These are phyloP conservation scores for Cercospora sp. DNA, from an alignment of 2,329 filamentous ascomycete species.

Conservation along the genomic window DNA sequence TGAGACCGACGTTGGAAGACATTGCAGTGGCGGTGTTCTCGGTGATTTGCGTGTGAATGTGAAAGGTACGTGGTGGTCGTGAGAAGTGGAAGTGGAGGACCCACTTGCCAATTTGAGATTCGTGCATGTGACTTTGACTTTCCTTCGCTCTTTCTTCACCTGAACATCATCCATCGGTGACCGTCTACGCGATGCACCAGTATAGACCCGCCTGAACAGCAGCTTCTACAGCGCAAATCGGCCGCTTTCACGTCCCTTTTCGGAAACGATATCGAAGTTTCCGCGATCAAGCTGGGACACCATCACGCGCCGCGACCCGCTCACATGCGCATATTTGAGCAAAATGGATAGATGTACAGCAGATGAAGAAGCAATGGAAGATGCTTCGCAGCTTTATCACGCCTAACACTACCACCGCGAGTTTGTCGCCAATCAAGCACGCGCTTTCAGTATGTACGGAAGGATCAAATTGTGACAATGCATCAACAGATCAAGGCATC, in stretches of 20 bases:
- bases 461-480: not conserved
- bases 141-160: not conserved
- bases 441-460: not conserved
- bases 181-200: not conserved
- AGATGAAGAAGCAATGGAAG: too few relatives aligned
- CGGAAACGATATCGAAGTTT: too few relatives aligned
- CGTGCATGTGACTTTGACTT: not conserved
- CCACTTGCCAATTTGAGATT: not conserved
- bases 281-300: too few relatives aligned
- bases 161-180: not conserved
- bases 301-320: too few relatives aligned
- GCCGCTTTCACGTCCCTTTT: not conserved
- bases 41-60: not conserved
- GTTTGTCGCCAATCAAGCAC: not conserved
- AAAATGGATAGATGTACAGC: too few relatives aligned
- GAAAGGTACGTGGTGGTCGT: not conserved
- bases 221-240: too few relatives aligned
- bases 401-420: too few relatives aligned
- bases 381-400: too few relatives aligned
- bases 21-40: conserved; percentile 50
- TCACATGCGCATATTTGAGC: too few relatives aligned
- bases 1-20: conserved; percentile 96
- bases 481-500: not conserved
- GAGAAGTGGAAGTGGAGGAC: not conserved
- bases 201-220: not conserved